Base-by-base conservation (phyloP, 495 filamentous ascomycete genomes). In the Terfezia boudieri region DNA sequence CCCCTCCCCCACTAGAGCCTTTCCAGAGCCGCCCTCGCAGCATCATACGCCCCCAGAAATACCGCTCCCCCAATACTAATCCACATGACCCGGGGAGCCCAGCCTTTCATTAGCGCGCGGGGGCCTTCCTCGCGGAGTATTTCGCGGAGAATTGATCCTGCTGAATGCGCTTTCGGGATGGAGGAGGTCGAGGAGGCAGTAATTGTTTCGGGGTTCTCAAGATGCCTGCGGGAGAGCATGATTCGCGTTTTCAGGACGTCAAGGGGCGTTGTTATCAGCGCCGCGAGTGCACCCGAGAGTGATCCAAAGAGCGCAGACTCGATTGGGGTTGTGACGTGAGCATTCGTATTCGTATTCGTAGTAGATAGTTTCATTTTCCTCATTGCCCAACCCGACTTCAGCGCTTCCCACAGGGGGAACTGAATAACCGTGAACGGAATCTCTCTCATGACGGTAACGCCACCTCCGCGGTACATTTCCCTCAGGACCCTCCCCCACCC, bases 341-440 rank as follows among this genome's bases (percentile, higher is more conserved):
- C 49, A 58, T 46, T 46, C 38, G 60, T 55, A 58, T 46, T 46
- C 38, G 60, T 55, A 26, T 58, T 62, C 14, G 52, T 52, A 20
- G 20, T 20, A 20, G 20, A 20, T 20, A 20, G 2, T 20, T 20
- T 20, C 20, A 20, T 20, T 49, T 53, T 56, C 20, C 52, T 56
- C 23, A 1, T 20, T 20, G 20, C 49, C 26, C 38, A 50, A 55
- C 11, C 58, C 58, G 70, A 67, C 73, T 96, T 98, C 70, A 96
- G 75, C 2, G 75, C 80, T 68, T 98, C 90, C 90, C 90, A 98
- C 61, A 98, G 73, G 16, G 90, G 93, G 61, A 98, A 98, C 67
- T 98, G 90, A 37, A 98, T 77, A 10, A 95, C 78, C 7, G 90
- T 96, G 59, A 98, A 98, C 9, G 90, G 90, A 53, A 98, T 92